Conservation (phyloP, 2,329 filamentous ascomycete species). For the Colletotrichum caudatum region DNA sequence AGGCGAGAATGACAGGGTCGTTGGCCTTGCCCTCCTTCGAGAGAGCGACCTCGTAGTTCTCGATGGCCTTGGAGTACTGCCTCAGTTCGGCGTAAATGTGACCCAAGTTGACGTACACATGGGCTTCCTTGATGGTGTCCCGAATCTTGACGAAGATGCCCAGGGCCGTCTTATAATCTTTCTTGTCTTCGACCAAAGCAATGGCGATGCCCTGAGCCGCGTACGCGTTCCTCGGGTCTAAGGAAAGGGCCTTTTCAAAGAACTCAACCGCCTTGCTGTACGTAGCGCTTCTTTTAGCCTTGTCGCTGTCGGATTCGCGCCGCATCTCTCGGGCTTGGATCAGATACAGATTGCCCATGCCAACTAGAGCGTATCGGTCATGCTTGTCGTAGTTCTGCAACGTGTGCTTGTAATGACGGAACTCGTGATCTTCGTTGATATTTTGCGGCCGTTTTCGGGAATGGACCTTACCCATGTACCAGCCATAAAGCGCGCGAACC, state of each 20-base stretch:
- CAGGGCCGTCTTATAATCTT: constrained; percentile 84
- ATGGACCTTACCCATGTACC: constrained; percentile 86
- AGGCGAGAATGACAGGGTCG: constrained; percentile 84
- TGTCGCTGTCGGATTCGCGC: constrained; percentile 87
- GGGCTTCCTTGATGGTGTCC: constrained; percentile 89
- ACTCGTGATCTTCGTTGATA: constrained; percentile 88
- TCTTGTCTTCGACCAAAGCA: constrained; percentile 92
- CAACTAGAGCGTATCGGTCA: constrained; percentile 94
- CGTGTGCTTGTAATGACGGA: constrained; percentile 96
- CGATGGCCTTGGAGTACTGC: constrained; percentile 91
- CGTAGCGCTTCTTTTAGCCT: constrained; percentile 86
- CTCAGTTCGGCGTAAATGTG: constrained; percentile 92
- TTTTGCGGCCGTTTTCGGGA: constrained; percentile 85
- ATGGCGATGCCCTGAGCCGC: constrained; percentile 97
- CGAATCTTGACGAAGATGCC: constrained; percentile 91
- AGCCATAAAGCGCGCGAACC: constrained; percentile 92
- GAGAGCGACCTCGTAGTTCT: constrained; percentile 91
- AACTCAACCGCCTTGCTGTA: constrained; percentile 97
- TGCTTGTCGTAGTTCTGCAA: constrained; percentile 96
- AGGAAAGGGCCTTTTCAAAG: constrained; percentile 94
- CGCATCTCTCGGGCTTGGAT: constrained; percentile 93
- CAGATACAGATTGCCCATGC: constrained; percentile 95
- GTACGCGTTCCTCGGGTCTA: constrained; percentile 96
- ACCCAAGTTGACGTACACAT: constrained; percentile 91
- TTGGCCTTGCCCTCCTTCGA: constrained; percentile 79